Evolutionary conservation across 225 moss, liverwort and hornwort genomes (phyloP).

Genomic region (Anthoceros angustus): DNA sequence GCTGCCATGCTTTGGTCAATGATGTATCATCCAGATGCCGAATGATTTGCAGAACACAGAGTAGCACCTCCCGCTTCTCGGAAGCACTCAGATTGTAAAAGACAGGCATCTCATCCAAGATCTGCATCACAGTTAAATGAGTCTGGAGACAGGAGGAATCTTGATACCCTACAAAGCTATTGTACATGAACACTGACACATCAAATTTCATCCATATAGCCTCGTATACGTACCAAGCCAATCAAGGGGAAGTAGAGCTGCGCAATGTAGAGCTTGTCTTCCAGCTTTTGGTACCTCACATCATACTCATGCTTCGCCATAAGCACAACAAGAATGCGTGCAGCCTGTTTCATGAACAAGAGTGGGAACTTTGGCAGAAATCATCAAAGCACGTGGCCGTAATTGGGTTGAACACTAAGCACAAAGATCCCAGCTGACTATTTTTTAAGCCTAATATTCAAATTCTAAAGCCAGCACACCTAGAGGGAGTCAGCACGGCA

Average conservation of each 20-base stretch:
- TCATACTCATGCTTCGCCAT: constrained; percentile 97
- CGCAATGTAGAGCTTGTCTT: constrained; percentile 89
- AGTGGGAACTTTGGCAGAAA: background rate
- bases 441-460: background rate
- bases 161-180: background rate
- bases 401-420: background rate
- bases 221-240: constrained; percentile 40
- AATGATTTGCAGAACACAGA: constrained; percentile 73
- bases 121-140: constrained; percentile 17
- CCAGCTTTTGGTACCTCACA: constrained; percentile 74
- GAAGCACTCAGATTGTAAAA: constrained; percentile 57
- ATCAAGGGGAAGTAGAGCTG: constrained; percentile 89
- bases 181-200: background rate
- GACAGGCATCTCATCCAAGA: constrained; percentile 92
- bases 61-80: constrained; percentile 82
- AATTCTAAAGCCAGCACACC: no score
- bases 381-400: background rate
- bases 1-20: constrained; percentile 89
- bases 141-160: background rate
- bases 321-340: constrained; percentile 74
- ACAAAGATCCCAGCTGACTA: no score
- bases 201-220: background rate
- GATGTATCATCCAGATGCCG: constrained; percentile 73
- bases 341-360: constrained; percentile 35
- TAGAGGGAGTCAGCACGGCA: no score